Percentiles rank a stretch among this genome's conserved stretches.
phyloP scores from a whole-genome alignment of 2,329 filamentous ascomycete genomes.

The Monosporascus sp. region DNA sequence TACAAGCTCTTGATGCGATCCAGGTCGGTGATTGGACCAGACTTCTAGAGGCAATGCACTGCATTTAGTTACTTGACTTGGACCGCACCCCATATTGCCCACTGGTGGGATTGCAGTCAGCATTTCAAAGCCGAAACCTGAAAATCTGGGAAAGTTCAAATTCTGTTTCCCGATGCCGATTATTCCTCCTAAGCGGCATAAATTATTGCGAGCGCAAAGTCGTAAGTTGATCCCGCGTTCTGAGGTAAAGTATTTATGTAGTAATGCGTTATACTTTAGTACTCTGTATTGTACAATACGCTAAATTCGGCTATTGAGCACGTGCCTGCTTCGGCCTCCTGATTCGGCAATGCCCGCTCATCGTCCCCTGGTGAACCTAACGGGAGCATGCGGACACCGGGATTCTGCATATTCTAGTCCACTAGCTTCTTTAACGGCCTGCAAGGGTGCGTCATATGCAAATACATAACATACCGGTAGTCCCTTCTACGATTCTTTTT shows the following conservation, averaged over 20 bases:
- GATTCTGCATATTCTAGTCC: background rate
- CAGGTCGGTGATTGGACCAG: constrained; percentile 9
- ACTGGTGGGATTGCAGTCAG: no score
- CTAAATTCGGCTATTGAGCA: background rate
- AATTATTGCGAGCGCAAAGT: no score
- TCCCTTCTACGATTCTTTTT: background rate
- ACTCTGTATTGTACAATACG: background rate
- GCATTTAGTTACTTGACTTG: no score
- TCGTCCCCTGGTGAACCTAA: background rate
- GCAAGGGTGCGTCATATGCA: background rate
- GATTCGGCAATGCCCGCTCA: background rate
- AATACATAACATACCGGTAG: background rate
- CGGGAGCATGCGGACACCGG: background rate
- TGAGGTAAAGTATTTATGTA: no score
- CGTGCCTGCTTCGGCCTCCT: background rate
- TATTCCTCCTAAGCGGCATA: no score
- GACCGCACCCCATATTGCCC: no score
- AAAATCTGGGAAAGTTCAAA: no score
- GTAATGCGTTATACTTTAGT: no score
- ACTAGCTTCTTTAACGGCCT: background rate
- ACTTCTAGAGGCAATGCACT: no score
- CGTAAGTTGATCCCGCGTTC: no score
- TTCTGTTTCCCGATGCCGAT: no score
- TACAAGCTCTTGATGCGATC: constrained; percentile 45
- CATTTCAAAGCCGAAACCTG: no score